A percentile compares a stretch with the other conserved stretches of the same genome.
phyloP scores from a whole-genome alignment of 108 stramenopile genomes.

The Aurantiochytrium sp. region DNA sequence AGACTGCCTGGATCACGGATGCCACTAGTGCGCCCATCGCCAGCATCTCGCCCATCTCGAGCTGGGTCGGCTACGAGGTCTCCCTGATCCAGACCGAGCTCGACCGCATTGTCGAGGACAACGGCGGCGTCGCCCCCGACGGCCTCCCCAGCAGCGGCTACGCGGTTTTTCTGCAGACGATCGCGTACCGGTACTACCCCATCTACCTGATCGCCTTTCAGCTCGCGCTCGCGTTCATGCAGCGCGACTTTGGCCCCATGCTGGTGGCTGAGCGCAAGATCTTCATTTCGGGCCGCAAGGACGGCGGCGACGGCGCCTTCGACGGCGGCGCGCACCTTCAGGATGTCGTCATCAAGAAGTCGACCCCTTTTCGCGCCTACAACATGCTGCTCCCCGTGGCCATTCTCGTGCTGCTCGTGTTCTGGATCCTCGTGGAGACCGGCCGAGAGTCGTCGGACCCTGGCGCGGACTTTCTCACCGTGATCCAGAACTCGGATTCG shows the following conservation, averaged over 20 bases:
- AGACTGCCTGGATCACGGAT: conserved; percentile 63
- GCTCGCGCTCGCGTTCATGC: conserved; percentile 33
- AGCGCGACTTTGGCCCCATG: conserved; percentile 67
- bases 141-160: conserved; percentile 45
- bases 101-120: conserved; percentile 38
- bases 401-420: conserved; percentile 58
- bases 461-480: conserved; percentile 49
- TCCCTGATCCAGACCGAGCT: conserved; percentile 56
- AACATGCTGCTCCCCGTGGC: conserved; percentile 54
- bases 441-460: conserved; percentile 47
- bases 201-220: conserved; percentile 48
- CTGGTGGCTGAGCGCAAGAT: conserved; percentile 61
- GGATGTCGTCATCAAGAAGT: conserved; percentile 37
- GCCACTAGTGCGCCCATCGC: conserved; percentile 63
- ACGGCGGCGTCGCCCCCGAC: not conserved
- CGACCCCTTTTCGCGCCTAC: conserved; percentile 55
- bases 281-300: conserved; percentile 58
- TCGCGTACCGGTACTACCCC: conserved; percentile 62
- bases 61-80: conserved; percentile 62
- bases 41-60: conserved; percentile 52
- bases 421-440: conserved; percentile 56
- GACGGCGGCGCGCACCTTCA: conserved; percentile 9
- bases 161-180: conserved; percentile 58
- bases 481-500: conserved; percentile 55
- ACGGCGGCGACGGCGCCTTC: conserved; percentile 61